Evolutionary conservation across 176 grass and related monocot species (phyloP).

Genomic region (Oryza meyeriana): DNA sequence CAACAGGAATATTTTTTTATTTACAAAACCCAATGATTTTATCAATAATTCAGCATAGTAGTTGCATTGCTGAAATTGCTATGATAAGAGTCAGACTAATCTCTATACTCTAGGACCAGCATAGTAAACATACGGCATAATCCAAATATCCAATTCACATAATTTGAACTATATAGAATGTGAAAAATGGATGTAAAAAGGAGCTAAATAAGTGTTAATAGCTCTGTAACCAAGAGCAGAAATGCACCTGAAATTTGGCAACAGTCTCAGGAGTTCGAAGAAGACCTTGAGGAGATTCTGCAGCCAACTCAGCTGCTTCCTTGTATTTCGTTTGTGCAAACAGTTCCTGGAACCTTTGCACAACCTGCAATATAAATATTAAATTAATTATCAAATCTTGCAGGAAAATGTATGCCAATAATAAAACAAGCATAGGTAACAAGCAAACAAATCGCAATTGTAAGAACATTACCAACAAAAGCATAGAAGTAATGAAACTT

Average conservation of each 20-base stretch:
- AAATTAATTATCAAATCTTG: neutral
- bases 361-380: constrained; percentile 67
- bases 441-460: neutral
- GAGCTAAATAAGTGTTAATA: constrained; percentile 11
- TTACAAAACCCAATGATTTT: neutral
- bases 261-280: constrained; percentile 91
- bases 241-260: constrained; percentile 84
- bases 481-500: neutral
- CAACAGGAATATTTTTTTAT: neutral
- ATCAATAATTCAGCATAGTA: neutral
- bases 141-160: constrained; percentile 2
- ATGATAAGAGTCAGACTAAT: neutral
- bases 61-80: neutral
- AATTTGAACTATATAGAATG: neutral
- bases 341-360: constrained; percentile 92
- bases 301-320: constrained; percentile 96
- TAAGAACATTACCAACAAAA: constrained; percentile 4
- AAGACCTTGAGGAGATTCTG: constrained; percentile 90
- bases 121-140: neutral
- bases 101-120: neutral
- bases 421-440: neutral
- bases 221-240: constrained; percentile 7
- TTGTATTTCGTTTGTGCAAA: constrained; percentile 97
- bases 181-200: neutral
- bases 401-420: neutral